These are phyloP conservation scores for Fusarium proliferatum DNA, from an alignment of 2,329 filamentous ascomycete species.

Conservation along the genomic window DNA sequence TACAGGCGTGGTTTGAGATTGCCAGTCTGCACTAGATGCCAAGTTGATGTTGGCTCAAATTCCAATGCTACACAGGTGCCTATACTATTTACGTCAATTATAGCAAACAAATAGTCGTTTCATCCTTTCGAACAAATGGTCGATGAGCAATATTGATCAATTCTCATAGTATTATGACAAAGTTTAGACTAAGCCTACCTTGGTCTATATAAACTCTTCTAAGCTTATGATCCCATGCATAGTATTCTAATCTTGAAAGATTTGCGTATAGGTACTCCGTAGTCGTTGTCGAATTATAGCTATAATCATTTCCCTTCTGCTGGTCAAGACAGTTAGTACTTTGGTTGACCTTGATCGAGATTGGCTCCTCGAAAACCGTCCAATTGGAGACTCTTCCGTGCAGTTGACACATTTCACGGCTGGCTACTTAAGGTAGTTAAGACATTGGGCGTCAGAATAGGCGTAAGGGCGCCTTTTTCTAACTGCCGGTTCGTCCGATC, in stretches of 20 bases:
- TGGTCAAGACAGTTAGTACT: neutral
- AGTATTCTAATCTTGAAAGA: no score
- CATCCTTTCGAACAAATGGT: neutral
- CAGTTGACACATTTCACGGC: neutral
- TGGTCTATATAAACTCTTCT: neutral
- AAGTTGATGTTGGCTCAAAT: neutral
- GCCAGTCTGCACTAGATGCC: neutral
- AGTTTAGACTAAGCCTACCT: neutral
- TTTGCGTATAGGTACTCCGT: neutral
- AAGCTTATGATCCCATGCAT: neutral
- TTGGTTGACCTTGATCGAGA: neutral
- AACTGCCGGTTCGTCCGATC: slow-evolving; percentile 27
- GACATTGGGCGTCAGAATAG: neutral
- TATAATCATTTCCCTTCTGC: neutral
- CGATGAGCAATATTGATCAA: neutral
- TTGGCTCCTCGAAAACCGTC: neutral
- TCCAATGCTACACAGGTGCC: neutral
- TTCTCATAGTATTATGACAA: neutral
- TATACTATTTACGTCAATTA: neutral
- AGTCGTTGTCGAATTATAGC: neutral
- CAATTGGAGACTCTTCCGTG: neutral
- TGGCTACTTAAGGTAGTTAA: neutral
- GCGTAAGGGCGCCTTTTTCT: neutral
- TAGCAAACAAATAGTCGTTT: neutral
- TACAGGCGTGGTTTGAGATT: neutral